phyloP scores from a whole-genome alignment of 78 protist genomes.

The Emiliania huxleyi region DNA sequence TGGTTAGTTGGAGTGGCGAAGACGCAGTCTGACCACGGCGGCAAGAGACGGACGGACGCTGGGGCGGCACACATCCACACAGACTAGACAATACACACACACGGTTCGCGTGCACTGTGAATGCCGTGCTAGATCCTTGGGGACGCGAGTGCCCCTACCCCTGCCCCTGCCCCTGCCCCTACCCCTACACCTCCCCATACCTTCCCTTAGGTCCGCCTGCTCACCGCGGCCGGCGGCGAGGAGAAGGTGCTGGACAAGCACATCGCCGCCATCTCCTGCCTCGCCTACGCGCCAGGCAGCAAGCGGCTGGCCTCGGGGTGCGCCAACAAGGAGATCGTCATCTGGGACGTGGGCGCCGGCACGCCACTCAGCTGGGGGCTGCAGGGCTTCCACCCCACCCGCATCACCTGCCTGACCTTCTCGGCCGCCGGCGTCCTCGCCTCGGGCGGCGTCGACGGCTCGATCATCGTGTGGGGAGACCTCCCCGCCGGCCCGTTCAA shows the following conservation, averaged over 20 bases:
- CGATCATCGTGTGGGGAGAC: not conserved
- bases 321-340: not conserved
- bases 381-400: not conserved
- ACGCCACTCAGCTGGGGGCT: not conserved
- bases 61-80: too few species aligned
- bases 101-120: too few species aligned
- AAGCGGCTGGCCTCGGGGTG: not conserved
- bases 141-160: too few species aligned
- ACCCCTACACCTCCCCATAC: too few species aligned
- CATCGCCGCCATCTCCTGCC: not conserved
- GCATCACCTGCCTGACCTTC: not conserved
- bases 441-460: slow-evolving; percentile 7
- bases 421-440: not conserved
- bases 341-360: not conserved
- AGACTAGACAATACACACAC: too few species aligned
- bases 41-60: too few species aligned
- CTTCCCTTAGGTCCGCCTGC: not conserved
- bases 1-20: not conserved
- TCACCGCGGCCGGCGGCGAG: not conserved
- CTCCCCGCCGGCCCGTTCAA: not conserved
- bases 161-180: too few species aligned
- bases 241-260: not conserved
- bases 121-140: too few species aligned
- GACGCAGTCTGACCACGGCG: too few species aligned
- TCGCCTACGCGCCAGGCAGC: not conserved